Evolutionary conservation across 2,329 filamentous ascomycete species (phyloP).

Genomic region (Neobulgaria alba): DNA sequence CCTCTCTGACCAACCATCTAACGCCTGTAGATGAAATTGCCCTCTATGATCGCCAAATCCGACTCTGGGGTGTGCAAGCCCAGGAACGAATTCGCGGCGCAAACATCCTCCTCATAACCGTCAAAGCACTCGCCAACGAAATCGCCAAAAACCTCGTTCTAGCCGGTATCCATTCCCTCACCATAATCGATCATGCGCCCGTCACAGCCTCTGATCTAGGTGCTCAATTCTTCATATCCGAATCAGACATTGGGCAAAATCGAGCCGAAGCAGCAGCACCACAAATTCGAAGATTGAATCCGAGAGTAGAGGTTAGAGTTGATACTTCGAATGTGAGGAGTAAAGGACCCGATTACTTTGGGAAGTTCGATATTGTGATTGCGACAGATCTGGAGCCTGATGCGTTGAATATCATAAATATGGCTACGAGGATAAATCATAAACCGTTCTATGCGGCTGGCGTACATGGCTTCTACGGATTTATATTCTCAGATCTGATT

Average conservation of each 20-base stretch:
- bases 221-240: constrained; percentile 70
- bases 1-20: neutral
- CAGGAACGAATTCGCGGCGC: constrained; percentile 88
- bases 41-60: constrained; percentile 93
- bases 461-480: constrained; percentile 86
- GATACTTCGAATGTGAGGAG: constrained; percentile 59
- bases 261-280: constrained; percentile 72
- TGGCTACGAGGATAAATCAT: constrained; percentile 68
- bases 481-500: constrained; percentile 88
- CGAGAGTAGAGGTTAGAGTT: constrained; percentile 68
- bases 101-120: constrained; percentile 80
- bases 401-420: constrained; percentile 72
- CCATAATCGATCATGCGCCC: constrained; percentile 69
- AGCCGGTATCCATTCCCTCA: constrained; percentile 83
- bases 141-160: constrained; percentile 96
- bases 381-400: constrained; percentile 78
- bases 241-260: constrained; percentile 67
- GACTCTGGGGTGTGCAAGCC: constrained; percentile 92
- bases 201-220: constrained; percentile 76
- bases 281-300: constrained; percentile 81
- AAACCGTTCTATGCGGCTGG: constrained; percentile 84
- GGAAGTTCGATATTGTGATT: constrained; percentile 75
- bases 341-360: constrained; percentile 68
- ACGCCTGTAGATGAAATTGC: constrained; percentile 73
- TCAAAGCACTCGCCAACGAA: constrained; percentile 84